phyloP scores from a whole-genome alignment of 2,329 filamentous ascomycete genomes.

The Laburnicola sp. region DNA sequence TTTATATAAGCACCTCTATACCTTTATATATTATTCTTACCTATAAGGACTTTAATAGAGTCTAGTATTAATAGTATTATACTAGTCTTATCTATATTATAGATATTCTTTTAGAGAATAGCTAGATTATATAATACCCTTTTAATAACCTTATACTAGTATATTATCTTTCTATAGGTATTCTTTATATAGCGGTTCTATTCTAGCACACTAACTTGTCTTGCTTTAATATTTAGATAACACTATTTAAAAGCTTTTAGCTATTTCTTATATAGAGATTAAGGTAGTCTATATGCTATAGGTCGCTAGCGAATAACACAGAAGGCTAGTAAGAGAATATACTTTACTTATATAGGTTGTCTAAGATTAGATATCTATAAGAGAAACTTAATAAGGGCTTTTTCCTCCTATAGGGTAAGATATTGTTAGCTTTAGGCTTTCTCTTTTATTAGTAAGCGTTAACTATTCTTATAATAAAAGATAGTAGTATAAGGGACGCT shows the following conservation, averaged over 20 bases:
- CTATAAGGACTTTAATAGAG: conserved; percentile 11
- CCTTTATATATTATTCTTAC: conserved; percentile 14
- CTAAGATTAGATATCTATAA: conserved; percentile 20
- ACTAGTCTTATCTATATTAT: conserved; percentile 21
- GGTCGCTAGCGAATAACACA: conserved; percentile 11
- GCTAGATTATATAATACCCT: conserved; percentile 1
- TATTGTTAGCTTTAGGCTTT: background rate
- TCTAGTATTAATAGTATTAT: conserved; percentile 13
- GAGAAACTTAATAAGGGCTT: conserved; percentile 26
- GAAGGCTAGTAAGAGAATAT: conserved; percentile 21
- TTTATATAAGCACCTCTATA: conserved; percentile 19
- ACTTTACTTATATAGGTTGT: conserved; percentile 20
- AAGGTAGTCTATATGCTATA: conserved; percentile 8
- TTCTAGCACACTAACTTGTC: conserved; percentile 12
- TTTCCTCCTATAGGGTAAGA: conserved; percentile 23
- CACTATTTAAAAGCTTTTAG: conserved; percentile 16
- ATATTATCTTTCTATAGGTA: conserved; percentile 14
- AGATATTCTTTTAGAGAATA: conserved; percentile 7
- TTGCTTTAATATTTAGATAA: conserved; percentile 19
- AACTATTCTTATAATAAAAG: conserved; percentile 20
- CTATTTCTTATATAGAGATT: conserved; percentile 12
- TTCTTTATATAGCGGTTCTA: conserved; percentile 10
- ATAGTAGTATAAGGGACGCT: conserved; percentile 18
- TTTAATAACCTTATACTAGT: conserved; percentile 11
- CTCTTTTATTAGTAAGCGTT: conserved; percentile 24